phyloP scores from a whole-genome alignment of 1,284 basidiomycete species.

The Megacollybia platyphylla region DNA sequence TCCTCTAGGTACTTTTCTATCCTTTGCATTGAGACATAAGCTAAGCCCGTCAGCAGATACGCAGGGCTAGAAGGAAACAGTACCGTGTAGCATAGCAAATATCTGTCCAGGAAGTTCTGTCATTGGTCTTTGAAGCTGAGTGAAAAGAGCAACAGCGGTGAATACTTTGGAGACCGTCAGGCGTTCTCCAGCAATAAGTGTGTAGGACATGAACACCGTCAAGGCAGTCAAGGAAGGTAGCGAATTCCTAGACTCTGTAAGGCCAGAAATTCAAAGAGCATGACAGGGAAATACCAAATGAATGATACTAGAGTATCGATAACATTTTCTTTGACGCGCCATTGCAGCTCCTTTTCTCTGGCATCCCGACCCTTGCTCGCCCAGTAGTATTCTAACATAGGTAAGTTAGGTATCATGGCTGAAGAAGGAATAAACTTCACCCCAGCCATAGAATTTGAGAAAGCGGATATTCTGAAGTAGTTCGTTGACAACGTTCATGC shows the following conservation, averaged over 20 bases:
- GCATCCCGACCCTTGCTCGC: slow-evolving; percentile 32
- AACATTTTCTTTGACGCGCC: slow-evolving; percentile 54
- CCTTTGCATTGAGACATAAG: slow-evolving; percentile 60
- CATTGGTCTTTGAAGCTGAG: slow-evolving; percentile 54
- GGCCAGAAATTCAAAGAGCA: background rate
- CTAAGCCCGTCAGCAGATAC: slow-evolving; percentile 17
- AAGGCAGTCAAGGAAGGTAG: slow-evolving; percentile 58
- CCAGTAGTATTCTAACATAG: slow-evolving; percentile 36
- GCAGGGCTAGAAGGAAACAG: slow-evolving; percentile 5
- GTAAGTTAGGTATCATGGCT: slow-evolving; percentile 4
- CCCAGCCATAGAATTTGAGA: slow-evolving; percentile 65
- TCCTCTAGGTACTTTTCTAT: slow-evolving; percentile 52
- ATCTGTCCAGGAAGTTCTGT: slow-evolving; percentile 47
- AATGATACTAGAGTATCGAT: slow-evolving; percentile 46
- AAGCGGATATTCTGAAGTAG: slow-evolving; percentile 64
- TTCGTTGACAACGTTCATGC: slow-evolving; percentile 74
- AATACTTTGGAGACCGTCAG: slow-evolving; percentile 61
- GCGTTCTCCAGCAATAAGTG: slow-evolving; percentile 40
- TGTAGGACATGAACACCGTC: slow-evolving; percentile 51
- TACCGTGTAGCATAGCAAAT: slow-evolving; percentile 51
- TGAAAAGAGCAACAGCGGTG: slow-evolving; percentile 51
- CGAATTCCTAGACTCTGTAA: slow-evolving; percentile 40
- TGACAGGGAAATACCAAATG: slow-evolving; percentile 32
- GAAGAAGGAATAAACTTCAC: slow-evolving; percentile 15
- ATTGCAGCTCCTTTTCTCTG: slow-evolving; percentile 43